These are phyloP conservation scores for Zygosaccharomyces bisporus DNA, from an alignment of 805 yeast genomes.

Conservation along the genomic window DNA sequence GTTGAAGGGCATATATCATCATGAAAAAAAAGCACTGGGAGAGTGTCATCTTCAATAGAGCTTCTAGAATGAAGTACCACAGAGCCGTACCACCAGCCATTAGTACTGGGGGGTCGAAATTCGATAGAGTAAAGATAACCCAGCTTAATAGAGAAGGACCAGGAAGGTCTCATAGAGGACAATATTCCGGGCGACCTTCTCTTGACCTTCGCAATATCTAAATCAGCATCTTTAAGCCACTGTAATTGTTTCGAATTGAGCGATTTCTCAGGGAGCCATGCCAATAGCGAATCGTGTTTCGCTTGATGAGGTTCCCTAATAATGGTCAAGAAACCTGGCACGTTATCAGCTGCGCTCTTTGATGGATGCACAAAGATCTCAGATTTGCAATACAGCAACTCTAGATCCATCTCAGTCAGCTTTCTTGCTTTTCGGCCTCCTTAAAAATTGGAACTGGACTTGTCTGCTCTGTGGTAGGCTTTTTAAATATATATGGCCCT, in stretches of 20 bases:
- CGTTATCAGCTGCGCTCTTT: slow-evolving; percentile 64
- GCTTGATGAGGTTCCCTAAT: slow-evolving; percentile 45
- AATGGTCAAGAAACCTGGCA: slow-evolving; percentile 72
- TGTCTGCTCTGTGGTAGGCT: not conserved
- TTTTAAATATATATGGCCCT: not conserved
- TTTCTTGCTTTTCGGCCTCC: no score
- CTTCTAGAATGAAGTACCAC: slow-evolving; percentile 62
- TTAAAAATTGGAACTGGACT: not conserved
- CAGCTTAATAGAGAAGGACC: slow-evolving; percentile 60
- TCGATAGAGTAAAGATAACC: slow-evolving; percentile 73
- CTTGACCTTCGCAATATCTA: slow-evolving; percentile 9
- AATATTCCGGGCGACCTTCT: slow-evolving; percentile 11
- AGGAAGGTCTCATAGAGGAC: slow-evolving; percentile 39
- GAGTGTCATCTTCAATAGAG: slow-evolving; percentile 44
- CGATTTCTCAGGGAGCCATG: slow-evolving; percentile 29
- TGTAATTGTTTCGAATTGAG: slow-evolving; percentile 15
- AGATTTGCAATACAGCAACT: slow-evolving; percentile 47
- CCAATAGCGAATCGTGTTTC: slow-evolving; percentile 40
- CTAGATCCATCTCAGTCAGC: slow-evolving; percentile 9
- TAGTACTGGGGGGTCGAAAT: slow-evolving; percentile 68
- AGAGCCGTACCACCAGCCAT: slow-evolving; percentile 92
- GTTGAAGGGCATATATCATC: slow-evolving; percentile 84
- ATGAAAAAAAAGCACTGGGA: slow-evolving; percentile 89
- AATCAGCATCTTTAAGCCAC: slow-evolving; percentile 21
- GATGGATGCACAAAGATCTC: slow-evolving; percentile 85